Percentiles rank a stretch among this genome's conserved stretches.
These are phyloP conservation scores for Sporothrix globosa DNA, from an alignment of 2,329 filamentous ascomycete species.

Conservation along the genomic window DNA sequence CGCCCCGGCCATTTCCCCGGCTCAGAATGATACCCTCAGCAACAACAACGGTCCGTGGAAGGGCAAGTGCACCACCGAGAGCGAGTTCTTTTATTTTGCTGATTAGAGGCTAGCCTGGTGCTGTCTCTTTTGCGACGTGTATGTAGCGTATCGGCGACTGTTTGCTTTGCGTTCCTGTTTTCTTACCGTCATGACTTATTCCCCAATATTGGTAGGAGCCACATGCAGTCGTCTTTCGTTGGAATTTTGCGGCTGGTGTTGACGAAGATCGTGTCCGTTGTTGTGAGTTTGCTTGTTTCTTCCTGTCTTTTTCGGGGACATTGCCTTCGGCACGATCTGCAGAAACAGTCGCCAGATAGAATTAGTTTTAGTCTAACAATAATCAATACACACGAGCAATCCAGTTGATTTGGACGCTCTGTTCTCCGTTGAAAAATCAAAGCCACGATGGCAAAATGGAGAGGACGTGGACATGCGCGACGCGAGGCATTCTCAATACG, in stretches of 20 bases:
- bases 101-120: slow-evolving; percentile 15
- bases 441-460: slow-evolving; percentile 1
- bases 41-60: not conserved
- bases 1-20: not conserved
- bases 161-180: not conserved
- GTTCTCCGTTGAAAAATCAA: not conserved
- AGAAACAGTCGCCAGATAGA: not conserved
- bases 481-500: slow-evolving; percentile 8
- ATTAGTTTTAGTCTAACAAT: not conserved
- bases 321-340: no score
- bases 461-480: not conserved
- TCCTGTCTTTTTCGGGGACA: not conserved
- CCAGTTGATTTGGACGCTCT: slow-evolving; percentile 24
- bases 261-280: not conserved
- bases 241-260: not conserved
- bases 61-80: not conserved
- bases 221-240: not conserved
- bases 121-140: not conserved
- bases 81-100: slow-evolving; percentile 15
- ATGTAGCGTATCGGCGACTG: not conserved
- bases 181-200: not conserved
- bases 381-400: not conserved
- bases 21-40: not conserved
- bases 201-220: not conserved
- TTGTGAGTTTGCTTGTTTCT: not conserved